Conservation (phyloP, 345 rosid genomes). For the Euclidium syriacum region DNA sequence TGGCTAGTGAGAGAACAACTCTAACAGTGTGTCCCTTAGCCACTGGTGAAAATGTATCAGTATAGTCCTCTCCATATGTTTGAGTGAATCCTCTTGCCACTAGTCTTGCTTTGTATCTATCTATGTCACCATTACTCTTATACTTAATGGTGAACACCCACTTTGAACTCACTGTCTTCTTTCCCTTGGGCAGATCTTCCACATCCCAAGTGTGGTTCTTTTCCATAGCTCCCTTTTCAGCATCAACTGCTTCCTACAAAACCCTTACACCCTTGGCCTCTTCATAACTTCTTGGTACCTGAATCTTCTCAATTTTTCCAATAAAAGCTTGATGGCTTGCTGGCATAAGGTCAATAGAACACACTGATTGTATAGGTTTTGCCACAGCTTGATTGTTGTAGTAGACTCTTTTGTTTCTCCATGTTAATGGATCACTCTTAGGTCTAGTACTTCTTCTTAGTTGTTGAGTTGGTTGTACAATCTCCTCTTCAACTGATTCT, state of each 20-base stretch:
- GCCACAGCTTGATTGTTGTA: background rate
- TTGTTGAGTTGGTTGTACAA: too few relatives aligned
- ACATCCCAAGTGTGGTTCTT: background rate
- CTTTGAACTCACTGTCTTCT: background rate
- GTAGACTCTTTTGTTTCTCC: too few relatives aligned
- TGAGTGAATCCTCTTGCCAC: background rate
- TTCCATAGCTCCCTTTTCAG: background rate
- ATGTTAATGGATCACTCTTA: too few relatives aligned
- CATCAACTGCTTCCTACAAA: background rate
- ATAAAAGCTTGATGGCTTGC: background rate
- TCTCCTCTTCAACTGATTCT: too few relatives aligned
- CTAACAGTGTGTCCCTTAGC: too few relatives aligned
- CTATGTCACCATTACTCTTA: background rate
- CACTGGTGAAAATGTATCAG: too few relatives aligned
- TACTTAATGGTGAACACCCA: background rate
- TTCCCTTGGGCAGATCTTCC: background rate
- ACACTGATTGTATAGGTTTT: background rate
- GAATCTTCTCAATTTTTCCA: accelerated
- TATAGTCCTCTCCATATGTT: background rate
- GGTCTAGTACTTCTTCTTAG: too few relatives aligned
- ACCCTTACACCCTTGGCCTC: background rate
- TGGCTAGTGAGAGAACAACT: too few relatives aligned
- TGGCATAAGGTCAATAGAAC: background rate
- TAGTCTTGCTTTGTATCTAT: background rate
- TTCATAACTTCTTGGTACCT: too few relatives aligned